Conservation (phyloP, 108 stramenopile species). For the Cyclostephanos tholiformis region DNA sequence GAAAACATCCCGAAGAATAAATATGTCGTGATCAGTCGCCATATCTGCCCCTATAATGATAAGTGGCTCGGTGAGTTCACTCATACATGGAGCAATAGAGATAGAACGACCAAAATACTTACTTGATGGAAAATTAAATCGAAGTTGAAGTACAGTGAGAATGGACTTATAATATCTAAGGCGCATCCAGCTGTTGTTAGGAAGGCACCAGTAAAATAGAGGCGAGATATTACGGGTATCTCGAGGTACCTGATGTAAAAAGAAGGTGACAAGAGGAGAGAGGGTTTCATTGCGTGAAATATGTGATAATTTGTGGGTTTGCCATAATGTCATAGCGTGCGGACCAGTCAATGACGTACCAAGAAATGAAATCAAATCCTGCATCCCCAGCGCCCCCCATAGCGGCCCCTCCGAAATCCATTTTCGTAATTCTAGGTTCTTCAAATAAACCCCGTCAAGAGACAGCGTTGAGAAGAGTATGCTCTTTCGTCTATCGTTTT, state of each 20-base stretch:
- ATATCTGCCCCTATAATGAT: constrained; percentile 78
- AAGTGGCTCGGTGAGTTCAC: background rate
- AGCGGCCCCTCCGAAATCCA: constrained; percentile 61
- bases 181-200: constrained; percentile 94
- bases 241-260: constrained; percentile 87
- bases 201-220: constrained; percentile 96
- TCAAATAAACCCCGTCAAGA: too few relatives aligned
- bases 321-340: too few relatives aligned
- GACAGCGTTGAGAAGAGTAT: too few relatives aligned
- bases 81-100: background rate
- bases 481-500: too few relatives aligned
- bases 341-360: too few relatives aligned
- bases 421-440: constrained; percentile 6
- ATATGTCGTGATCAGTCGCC: constrained; percentile 94
- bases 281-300: background rate
- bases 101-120: background rate
- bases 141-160: constrained; percentile 93
- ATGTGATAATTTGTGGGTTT: too few relatives aligned
- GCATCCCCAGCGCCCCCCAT: constrained; percentile 44
- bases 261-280: background rate
- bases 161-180: constrained; percentile 88
- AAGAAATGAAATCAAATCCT: constrained; percentile 71
- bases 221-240: constrained; percentile 90
- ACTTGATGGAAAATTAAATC: constrained; percentile 75
- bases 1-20: constrained; percentile 97